These are phyloP conservation scores for Posidonia australis DNA, from an alignment of 106 monocot genomes.

Conservation along the genomic window DNA sequence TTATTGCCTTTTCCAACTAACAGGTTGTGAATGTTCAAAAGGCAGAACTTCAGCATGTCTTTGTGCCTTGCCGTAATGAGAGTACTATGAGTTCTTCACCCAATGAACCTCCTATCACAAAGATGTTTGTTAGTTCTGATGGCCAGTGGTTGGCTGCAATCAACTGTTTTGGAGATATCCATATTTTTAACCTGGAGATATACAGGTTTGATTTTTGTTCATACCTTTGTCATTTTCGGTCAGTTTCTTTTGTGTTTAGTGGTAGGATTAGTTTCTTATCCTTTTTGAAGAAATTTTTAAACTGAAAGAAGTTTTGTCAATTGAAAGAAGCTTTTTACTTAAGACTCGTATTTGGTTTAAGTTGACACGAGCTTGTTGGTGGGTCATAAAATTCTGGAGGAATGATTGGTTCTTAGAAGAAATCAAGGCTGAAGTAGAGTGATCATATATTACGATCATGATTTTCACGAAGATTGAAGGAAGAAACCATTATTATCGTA, in stretches of 20 bases:
- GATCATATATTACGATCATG: no score
- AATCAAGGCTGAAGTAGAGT: no score
- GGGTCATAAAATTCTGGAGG: no score
- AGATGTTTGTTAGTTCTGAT: conserved; percentile 74
- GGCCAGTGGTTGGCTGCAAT: conserved; percentile 90
- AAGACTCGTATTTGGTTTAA: not conserved
- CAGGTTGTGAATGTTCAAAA: conserved; percentile 48
- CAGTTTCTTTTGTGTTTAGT: no score
- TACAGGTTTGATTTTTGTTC: conserved; percentile 34
- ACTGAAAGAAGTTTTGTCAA: no score
- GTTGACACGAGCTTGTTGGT: not conserved
- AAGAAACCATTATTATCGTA: no score
- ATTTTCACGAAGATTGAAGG: no score
- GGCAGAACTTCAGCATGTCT: conserved; percentile 36
- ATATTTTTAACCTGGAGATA: conserved; percentile 81
- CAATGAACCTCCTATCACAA: conserved; percentile 73
- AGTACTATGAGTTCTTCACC: conserved; percentile 10
- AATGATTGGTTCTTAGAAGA: no score
- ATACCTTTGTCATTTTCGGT: not conserved
- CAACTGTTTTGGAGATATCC: conserved; percentile 94
- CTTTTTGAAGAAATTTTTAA: no score
- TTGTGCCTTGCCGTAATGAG: conserved; percentile 49
- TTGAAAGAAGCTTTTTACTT: not conserved
- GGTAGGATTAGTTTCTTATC: no score
- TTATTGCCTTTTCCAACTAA: not conserved